Base-by-base conservation (phyloP, 2,329 filamentous ascomycete species). In the Sordariomycetes sp. region DNA sequence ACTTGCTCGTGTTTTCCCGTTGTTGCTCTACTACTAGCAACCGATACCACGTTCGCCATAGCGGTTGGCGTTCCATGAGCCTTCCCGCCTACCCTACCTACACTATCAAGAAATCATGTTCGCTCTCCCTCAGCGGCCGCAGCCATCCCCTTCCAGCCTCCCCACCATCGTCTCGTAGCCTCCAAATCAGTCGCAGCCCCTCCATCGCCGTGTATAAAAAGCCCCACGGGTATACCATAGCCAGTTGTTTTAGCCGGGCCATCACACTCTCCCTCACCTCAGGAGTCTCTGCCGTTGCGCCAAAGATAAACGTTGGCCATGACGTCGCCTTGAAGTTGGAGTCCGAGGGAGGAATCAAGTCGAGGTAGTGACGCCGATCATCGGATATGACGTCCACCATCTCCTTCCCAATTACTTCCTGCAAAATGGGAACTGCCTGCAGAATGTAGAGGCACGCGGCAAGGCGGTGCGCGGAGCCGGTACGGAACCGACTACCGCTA, bases 291-390 rank as follows among this genome's bases (percentile, higher is more conserved):
- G 74, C 74, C 57, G 79, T 76, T 0, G 78, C 78, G 1, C 78
- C 79, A 6, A 76, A 76, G 7, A 82, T 70, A 57, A 83, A 82
- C 0, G 78, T 74, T 0, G 79, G 77, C 78, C 78, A 82, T 1
- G 76, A 73, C 3, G 77, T 79, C 0, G 76, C 78, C 61, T 82
- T 82, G 67, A 80, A 75, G 22, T 80, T 73, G 1, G 72, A 69
- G 53, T 82, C 76, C 2, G 74, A 69, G 10, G 75, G 70, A 0
- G 73, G 72, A 2, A 83, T 73, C 42, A 66, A 68, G 0, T 73
- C 71, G 2, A 82, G 66, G 25, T 79, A 73, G 2, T 71, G 58
- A 7, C 78, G 70, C 1, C 80, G 69, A 25, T 79, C 75, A 2
- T 69, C 61, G 15, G 73, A 73, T 2, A 82, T 65, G 1, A 62